Conservation (phyloP, 768 basidiomycete species). For the Chalciporus sphaerocephalus region DNA sequence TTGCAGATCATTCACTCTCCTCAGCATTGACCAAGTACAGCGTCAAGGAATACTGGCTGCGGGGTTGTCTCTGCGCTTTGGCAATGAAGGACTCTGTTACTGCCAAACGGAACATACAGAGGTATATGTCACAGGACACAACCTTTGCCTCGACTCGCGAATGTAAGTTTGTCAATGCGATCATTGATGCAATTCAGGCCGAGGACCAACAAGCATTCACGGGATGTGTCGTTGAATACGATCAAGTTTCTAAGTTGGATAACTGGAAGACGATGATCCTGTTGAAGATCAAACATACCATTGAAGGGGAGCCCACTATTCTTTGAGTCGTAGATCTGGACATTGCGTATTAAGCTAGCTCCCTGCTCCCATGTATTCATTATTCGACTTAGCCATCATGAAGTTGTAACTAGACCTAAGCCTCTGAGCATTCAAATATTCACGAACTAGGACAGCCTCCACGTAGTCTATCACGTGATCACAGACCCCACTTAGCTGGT, state of each 20-base stretch:
- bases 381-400: too few relatives aligned
- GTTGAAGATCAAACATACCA: constrained; percentile 81
- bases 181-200: constrained; percentile 73
- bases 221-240: constrained; percentile 83
- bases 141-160: constrained; percentile 88
- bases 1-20: constrained; percentile 76
- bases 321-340: constrained; percentile 16
- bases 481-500: too few relatives aligned
- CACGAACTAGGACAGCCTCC: too few relatives aligned
- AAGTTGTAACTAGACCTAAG: too few relatives aligned
- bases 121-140: constrained; percentile 77
- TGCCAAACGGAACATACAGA: constrained; percentile 71
- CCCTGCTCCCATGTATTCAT: not conserved
- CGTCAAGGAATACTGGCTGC: constrained; percentile 97
- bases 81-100: constrained; percentile 90
- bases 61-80: constrained; percentile 80
- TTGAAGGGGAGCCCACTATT: constrained; percentile 53
- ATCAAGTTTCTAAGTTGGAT: constrained; percentile 89
- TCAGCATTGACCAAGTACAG: constrained; percentile 94
- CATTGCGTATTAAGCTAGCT: not conserved
- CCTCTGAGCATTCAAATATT: too few relatives aligned
- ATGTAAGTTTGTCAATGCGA: constrained; percentile 75
- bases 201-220: constrained; percentile 75
- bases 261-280: constrained; percentile 94
- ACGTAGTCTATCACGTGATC: constrained; percentile 27